Conservation (phyloP, 2,329 filamentous ascomycete species). For the Cladosporium sp. region DNA sequence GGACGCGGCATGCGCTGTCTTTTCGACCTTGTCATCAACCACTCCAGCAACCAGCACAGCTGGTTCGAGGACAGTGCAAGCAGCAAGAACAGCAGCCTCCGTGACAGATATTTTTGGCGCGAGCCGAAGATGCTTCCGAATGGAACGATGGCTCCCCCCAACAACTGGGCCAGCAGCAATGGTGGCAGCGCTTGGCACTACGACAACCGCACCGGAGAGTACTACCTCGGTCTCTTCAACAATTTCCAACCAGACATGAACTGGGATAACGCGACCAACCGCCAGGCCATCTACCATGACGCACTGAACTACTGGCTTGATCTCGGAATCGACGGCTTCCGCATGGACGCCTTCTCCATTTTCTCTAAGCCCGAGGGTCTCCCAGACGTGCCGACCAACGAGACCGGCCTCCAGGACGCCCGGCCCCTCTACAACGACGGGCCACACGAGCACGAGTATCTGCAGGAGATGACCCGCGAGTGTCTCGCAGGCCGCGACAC, state of each 20-base stretch:
- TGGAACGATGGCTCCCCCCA: constrained; percentile 61
- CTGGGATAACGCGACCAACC: constrained; percentile 66
- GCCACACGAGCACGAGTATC: constrained; percentile 42
- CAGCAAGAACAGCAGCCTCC: constrained; percentile 56
- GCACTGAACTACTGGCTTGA: constrained; percentile 61
- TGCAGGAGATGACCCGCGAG: constrained; percentile 37
- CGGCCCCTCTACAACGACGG: constrained; percentile 26
- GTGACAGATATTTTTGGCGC: constrained; percentile 46
- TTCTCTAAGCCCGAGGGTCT: constrained; percentile 22
- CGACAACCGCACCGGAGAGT: constrained; percentile 65
- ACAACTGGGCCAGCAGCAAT: constrained; percentile 66
- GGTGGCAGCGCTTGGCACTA: constrained; percentile 56
- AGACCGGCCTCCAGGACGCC: constrained; percentile 4
- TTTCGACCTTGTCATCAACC: constrained; percentile 68
- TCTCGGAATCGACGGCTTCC: constrained; percentile 52
- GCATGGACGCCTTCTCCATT: constrained; percentile 22
- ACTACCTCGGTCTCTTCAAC: constrained; percentile 71
- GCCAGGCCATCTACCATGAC: constrained; percentile 62
- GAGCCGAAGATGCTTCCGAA: constrained; percentile 35
- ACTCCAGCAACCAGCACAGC: constrained; percentile 60
- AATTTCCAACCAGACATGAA: constrained; percentile 78
- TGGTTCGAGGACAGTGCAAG: constrained; percentile 65
- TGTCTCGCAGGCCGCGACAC: constrained; percentile 26
- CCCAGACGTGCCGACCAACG: constrained; percentile 21
- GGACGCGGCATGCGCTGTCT: constrained; percentile 61